Percentiles rank a stretch among this genome's conserved stretches.
Evolutionary conservation across 2,329 filamentous ascomycete genomes (phyloP).

Genomic region (Clonostachys sp.): DNA sequence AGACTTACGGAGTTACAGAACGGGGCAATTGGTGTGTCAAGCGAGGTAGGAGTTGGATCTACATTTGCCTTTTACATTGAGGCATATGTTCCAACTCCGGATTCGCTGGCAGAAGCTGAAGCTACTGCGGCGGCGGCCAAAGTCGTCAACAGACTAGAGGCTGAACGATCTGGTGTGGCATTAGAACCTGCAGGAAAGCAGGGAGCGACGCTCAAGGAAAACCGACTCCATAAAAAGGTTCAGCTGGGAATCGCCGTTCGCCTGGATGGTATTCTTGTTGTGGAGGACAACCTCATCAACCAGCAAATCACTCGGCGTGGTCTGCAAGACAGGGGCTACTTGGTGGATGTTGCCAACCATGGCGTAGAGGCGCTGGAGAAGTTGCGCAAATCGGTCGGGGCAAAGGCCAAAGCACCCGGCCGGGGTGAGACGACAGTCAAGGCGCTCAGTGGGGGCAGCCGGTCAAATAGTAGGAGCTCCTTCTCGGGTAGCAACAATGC

Average conservation of each 20-base stretch:
- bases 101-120: conserved; percentile 31
- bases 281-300: conserved; percentile 59
- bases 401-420: not conserved
- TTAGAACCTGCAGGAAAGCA: not conserved
- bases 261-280: conserved; percentile 43
- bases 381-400: conserved; percentile 22
- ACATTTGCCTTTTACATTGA: conserved; percentile 74
- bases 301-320: conserved; percentile 50
- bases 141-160: conserved; percentile 16
- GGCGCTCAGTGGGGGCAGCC: conserved; percentile 1
- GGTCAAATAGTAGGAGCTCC: too few relatives aligned
- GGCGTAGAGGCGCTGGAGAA: conserved; percentile 50
- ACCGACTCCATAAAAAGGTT: not conserved
- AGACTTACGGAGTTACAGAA: conserved; percentile 78
- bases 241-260: conserved; percentile 16
- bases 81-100: conserved; percentile 37
- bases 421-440: not conserved
- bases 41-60: conserved; percentile 64
- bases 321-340: conserved; percentile 42
- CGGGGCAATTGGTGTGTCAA: conserved; percentile 72
- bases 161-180: conserved; percentile 7
- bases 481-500: not conserved
- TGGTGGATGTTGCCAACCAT: conserved; percentile 50
- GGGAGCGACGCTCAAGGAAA: not conserved
- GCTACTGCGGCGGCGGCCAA: conserved; percentile 25